Evolutionary conservation across 129 eudicot species (phyloP).

Genomic region (Pseudognaphalium luteoalbum): DNA sequence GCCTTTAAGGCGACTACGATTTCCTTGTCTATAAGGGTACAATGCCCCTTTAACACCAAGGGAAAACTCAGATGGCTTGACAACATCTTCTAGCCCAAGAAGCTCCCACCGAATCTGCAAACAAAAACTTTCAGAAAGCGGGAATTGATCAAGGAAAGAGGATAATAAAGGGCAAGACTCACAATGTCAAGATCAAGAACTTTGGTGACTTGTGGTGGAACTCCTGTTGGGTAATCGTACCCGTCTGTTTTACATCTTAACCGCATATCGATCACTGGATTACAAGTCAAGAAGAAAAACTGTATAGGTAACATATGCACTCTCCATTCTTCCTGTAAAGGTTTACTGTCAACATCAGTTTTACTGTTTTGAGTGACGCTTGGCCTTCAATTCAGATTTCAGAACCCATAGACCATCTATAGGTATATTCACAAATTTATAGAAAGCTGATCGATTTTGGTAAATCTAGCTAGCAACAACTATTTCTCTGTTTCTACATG

Average conservation of each 20-base stretch:
- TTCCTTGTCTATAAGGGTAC: conserved; percentile 77
- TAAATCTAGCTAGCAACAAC: background rate
- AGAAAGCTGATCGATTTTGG: background rate
- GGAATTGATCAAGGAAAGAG: background rate
- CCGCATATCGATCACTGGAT: conserved; percentile 77
- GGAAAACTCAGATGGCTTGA: conserved; percentile 65
- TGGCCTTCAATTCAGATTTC: background rate
- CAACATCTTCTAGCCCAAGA: conserved; percentile 65
- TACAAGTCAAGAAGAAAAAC: conserved; percentile 63
- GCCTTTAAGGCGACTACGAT: conserved; percentile 77
- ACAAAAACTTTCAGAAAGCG: background rate
- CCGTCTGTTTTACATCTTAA: conserved; percentile 69
- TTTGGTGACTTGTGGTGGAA: conserved; percentile 59
- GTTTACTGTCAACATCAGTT: conserved; percentile 13
- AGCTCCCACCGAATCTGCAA: conserved; percentile 85
- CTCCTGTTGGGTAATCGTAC: conserved; percentile 66
- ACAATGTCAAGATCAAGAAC: conserved; percentile 89
- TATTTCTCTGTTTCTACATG: no score
- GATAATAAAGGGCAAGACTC: conserved; percentile 24
- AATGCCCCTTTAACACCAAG: conserved; percentile 77
- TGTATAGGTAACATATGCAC: conserved; percentile 87
- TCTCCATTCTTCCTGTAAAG: conserved; percentile 86
- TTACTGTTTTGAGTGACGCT: background rate
- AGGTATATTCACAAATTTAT: background rate
- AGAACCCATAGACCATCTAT: background rate